Evolutionary conservation across 2,329 filamentous ascomycete species (phyloP).

Genomic region (Sporothrix mexicana): DNA sequence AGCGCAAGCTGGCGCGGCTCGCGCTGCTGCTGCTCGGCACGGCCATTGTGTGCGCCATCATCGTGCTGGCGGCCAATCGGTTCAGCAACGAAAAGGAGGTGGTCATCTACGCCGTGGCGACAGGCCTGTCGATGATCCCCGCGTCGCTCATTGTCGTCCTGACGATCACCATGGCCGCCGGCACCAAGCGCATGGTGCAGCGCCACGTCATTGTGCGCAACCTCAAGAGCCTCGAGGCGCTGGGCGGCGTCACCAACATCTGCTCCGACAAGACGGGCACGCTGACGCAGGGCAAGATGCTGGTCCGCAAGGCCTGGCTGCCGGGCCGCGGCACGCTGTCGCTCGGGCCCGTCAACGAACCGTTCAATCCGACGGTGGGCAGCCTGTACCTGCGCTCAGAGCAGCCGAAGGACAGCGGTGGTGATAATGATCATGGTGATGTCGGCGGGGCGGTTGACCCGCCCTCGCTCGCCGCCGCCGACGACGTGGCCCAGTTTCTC

Average conservation of each 20-base stretch:
- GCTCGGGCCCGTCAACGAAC: slow-evolving; percentile 64
- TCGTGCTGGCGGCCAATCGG: slow-evolving; percentile 65
- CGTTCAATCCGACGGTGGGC: slow-evolving; percentile 66
- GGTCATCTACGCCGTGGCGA: slow-evolving; percentile 65
- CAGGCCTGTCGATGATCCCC: slow-evolving; percentile 67
- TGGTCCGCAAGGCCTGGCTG: slow-evolving; percentile 70
- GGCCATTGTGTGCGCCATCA: slow-evolving; percentile 65
- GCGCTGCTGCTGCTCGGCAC: slow-evolving; percentile 79
- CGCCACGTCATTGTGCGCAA: slow-evolving; percentile 70
- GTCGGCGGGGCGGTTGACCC: too few relatives aligned
- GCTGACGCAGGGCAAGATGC: slow-evolving; percentile 71
- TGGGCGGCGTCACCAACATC: slow-evolving; percentile 74
- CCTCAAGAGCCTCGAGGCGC: slow-evolving; percentile 69
- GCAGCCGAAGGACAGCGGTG: slow-evolving; percentile 43
- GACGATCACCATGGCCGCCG: slow-evolving; percentile 73
- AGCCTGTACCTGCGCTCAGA: slow-evolving; percentile 51
- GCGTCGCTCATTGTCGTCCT: slow-evolving; percentile 72
- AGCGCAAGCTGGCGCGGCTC: slow-evolving; percentile 84
- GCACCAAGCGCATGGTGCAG: slow-evolving; percentile 67
- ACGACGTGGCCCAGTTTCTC: slow-evolving; percentile 57
- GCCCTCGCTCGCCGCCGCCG: slow-evolving; percentile 36
- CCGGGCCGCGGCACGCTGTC: slow-evolving; percentile 62
- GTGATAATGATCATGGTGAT: too few relatives aligned
- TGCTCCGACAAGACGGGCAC: slow-evolving; percentile 78
- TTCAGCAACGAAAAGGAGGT: slow-evolving; percentile 62